Evolutionary conservation across 352 stramenopile species (phyloP).

Genomic region (Lagenidium giganteum): DNA sequence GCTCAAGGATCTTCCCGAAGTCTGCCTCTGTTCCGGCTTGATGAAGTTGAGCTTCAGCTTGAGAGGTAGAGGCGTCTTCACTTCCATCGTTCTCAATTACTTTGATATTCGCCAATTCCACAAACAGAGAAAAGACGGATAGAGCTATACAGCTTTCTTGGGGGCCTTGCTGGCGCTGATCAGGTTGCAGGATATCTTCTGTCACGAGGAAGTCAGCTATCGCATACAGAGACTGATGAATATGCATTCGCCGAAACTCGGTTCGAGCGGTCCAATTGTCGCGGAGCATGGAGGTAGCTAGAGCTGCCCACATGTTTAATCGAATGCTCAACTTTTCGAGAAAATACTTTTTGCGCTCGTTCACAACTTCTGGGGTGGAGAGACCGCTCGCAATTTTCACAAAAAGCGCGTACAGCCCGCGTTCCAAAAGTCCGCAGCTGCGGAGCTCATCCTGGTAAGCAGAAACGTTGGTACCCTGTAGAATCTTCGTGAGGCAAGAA

Average conservation of each 20-base stretch:
- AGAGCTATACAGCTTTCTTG: no score
- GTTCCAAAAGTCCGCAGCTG: constrained; percentile 39
- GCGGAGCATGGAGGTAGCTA: constrained; percentile 32
- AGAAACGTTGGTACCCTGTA: constrained; percentile 22
- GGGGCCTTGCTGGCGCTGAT: no score
- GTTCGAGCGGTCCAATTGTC: constrained; percentile 28
- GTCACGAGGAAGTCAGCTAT: constrained; percentile 25
- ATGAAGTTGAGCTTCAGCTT: constrained; percentile 12
- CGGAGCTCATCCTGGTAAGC: constrained; percentile 34
- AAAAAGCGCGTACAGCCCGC: constrained; percentile 36
- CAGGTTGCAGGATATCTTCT: no score
- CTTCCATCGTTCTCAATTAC: no score
- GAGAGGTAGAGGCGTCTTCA: no score
- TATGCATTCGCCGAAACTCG: constrained; percentile 32
- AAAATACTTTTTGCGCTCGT: constrained; percentile 5
- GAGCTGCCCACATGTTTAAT: constrained; percentile 25
- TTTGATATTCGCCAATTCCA: constrained; percentile 23
- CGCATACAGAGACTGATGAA: constrained; percentile 32
- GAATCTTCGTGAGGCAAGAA: constrained; percentile 37
- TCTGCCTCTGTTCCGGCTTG: constrained; percentile 37
- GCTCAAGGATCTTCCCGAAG: constrained; percentile 30
- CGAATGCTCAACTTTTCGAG: constrained; percentile 22
- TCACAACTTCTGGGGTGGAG: background rate
- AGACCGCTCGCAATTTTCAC: constrained; percentile 27
- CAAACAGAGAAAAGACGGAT: constrained; percentile 28